phyloP scores from a whole-genome alignment of 2,329 filamentous ascomycete genomes.

The Purpureocillium takamizusanense region DNA sequence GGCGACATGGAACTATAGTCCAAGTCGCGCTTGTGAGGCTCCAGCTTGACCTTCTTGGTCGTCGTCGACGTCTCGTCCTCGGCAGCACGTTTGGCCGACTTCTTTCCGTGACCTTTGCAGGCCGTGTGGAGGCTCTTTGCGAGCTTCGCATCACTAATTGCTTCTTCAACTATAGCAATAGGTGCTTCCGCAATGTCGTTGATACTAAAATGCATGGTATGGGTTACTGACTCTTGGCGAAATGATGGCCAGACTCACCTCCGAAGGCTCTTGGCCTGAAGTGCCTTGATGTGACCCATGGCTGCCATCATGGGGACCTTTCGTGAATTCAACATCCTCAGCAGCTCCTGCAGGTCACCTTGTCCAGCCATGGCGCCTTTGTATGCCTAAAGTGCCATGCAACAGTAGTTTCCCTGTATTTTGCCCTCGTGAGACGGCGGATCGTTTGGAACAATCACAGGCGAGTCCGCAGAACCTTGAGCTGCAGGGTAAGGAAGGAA shows the following conservation, averaged over 20 bases:
- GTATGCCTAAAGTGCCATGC: too few species aligned
- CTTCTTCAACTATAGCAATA: slow-evolving; percentile 32
- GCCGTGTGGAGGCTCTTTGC: slow-evolving; percentile 43
- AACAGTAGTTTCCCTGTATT: too few species aligned
- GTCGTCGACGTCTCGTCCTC: slow-evolving; percentile 8
- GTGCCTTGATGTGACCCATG: slow-evolving; percentile 47
- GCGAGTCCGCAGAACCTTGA: background rate
- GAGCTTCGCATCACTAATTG: slow-evolving; percentile 37
- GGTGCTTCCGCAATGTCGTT: slow-evolving; percentile 44
- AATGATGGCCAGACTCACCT: slow-evolving; percentile 31
- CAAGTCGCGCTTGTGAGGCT: slow-evolving; percentile 23
- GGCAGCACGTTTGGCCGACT: slow-evolving; percentile 20
- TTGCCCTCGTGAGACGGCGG: background rate
- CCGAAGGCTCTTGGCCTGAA: slow-evolving; percentile 44
- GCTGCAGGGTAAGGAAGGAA: background rate
- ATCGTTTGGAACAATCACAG: background rate
- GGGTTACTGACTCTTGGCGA: too few species aligned
- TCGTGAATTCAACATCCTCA: slow-evolving; percentile 49
- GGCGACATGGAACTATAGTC: slow-evolving; percentile 36
- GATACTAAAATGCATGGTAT: slow-evolving; percentile 18
- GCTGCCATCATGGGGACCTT: slow-evolving; percentile 51
- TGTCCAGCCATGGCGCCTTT: slow-evolving; percentile 39
- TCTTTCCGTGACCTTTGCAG: slow-evolving; percentile 44
- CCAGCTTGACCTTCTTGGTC: slow-evolving; percentile 22
- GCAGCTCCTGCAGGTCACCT: slow-evolving; percentile 51